Base-by-base conservation (phyloP, 495 filamentous ascomycete genomes). In the Hyaloscypha bicolor region DNA sequence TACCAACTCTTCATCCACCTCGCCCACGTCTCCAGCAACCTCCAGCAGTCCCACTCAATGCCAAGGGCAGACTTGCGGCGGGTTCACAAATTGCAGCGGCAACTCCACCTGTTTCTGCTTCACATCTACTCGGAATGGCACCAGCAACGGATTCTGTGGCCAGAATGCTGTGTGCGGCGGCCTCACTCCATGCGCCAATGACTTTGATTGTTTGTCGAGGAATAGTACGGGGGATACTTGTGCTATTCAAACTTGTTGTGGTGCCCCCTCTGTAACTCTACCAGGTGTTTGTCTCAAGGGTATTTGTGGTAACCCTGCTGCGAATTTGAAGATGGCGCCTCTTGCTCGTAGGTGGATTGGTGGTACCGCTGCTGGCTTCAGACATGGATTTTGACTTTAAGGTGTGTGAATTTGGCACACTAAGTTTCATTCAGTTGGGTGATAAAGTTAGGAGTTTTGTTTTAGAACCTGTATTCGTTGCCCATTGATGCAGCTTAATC, bases 61-160 rank as follows among this genome's bases (percentile, higher is more conserved):
- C 31, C 9, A 21, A 9, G 66, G 32, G 2, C 51, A 62, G 57
- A 58, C 60, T 8, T 68, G 66, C 32, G 66, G 55, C 51, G 55
- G 25, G 4, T 56, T 67, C 31, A 67, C 45, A 14, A 67, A 62
- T 32, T 67, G 60, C 37, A 63, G 62, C 19, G 29, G 14, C 12
- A 64, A 64, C 30, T 32, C 33, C 33, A 37, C 21, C 19, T 68
- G 66, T 42, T 68, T 57, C 52, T 68, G 66, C 39, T 68, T 68
- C 37, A 39, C 59, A 22, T 61, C 59, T 29, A 51, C 32, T 12
- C 12, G 19, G 30, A 25, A 25, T 30, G 31, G 31, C 3, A 30
- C 11, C n/a, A n/a, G 45, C 29, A 68, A 37, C 33, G 60, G 52
- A 5, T 63, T 68, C 39, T 68, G 66, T 31, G 66, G 60, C 4